Percentiles rank a stretch among this genome's conserved stretches.
Evolutionary conservation across 139 green algal genomes (phyloP).

Genomic region (Coelastrella sp.): DNA sequence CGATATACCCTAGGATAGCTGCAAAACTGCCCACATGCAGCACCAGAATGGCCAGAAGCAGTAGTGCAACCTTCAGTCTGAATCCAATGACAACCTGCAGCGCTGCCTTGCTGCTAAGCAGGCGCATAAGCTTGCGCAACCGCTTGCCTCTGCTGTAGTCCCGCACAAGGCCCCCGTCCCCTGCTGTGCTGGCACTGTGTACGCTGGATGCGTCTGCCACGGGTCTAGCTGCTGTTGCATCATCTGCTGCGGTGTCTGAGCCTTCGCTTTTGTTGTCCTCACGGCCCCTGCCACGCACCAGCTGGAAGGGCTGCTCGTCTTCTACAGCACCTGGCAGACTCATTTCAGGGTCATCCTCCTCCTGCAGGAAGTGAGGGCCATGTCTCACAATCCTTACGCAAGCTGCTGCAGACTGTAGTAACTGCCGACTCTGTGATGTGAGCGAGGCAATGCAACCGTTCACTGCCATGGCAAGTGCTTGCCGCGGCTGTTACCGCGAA

Average conservation of each 20-base stretch:
- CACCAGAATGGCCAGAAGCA: constrained; percentile 14
- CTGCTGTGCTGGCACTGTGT: neutral
- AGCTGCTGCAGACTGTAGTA: too few relatives aligned
- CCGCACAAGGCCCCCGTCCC: constrained; percentile 10
- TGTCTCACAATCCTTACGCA: too few relatives aligned
- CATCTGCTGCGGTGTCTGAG: neutral
- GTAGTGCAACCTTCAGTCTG: constrained; percentile 26
- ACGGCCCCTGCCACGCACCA: neutral
- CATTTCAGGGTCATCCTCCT: constrained; percentile 14
- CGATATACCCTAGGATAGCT: constrained; percentile 6
- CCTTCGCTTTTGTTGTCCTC: neutral
- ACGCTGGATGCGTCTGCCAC: neutral
- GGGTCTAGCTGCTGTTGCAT: neutral
- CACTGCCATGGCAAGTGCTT: too few relatives aligned
- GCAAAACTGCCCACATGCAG: constrained; percentile 23
- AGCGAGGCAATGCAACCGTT: too few relatives aligned
- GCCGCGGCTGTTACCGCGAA: too few relatives aligned
- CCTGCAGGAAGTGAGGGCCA: constrained; percentile 23
- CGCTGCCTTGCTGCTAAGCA: constrained; percentile 46
- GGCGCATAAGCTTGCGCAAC: constrained; percentile 33
- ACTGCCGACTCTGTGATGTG: too few relatives aligned
- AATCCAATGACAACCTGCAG: constrained; percentile 41
- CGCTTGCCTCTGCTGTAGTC: constrained; percentile 44
- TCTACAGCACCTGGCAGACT: constrained; percentile 38
- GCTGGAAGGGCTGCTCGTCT: constrained; percentile 6